These are phyloP conservation scores for Fraxinus pennsylvanica DNA, from an alignment of 257 asterid genomes.

Conservation along the genomic window DNA sequence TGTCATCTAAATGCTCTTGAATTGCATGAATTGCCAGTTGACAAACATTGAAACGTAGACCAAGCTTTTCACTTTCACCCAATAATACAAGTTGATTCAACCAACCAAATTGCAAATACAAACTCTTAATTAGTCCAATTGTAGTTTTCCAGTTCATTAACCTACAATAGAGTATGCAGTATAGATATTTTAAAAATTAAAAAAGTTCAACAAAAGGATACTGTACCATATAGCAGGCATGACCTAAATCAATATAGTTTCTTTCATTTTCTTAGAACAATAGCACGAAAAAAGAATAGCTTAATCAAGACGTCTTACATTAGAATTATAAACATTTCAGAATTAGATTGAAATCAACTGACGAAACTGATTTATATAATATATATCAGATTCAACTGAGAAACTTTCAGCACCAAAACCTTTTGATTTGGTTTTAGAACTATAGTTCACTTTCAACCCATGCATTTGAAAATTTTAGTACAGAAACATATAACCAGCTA, in stretches of 20 bases:
- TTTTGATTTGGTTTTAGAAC: not conserved
- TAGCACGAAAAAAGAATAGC: not conserved
- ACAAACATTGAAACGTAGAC: too few species aligned
- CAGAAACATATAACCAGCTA: not conserved
- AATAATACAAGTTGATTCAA: not conserved
- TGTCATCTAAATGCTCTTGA: not conserved
- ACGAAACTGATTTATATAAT: not conserved
- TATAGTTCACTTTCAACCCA: not conserved
- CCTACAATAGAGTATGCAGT: not conserved
- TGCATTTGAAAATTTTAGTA: not conserved
- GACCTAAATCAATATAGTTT: not conserved
- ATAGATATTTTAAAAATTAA: not conserved
- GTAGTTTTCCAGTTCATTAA: not conserved
- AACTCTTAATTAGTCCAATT: not conserved
- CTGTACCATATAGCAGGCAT: not conserved
- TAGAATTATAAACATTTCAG: not conserved
- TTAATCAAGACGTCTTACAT: not conserved
- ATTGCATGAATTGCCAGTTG: not conserved
- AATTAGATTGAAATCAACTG: not conserved
- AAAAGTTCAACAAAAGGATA: not conserved
- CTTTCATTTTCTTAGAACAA: not conserved
- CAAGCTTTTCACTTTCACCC: not conserved
- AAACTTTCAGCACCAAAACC: not conserved
- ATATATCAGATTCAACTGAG: not conserved
- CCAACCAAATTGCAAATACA: not conserved